Evolutionary conservation across 129 eudicot genomes (phyloP).

Genomic region (Ambrosia trifida): DNA sequence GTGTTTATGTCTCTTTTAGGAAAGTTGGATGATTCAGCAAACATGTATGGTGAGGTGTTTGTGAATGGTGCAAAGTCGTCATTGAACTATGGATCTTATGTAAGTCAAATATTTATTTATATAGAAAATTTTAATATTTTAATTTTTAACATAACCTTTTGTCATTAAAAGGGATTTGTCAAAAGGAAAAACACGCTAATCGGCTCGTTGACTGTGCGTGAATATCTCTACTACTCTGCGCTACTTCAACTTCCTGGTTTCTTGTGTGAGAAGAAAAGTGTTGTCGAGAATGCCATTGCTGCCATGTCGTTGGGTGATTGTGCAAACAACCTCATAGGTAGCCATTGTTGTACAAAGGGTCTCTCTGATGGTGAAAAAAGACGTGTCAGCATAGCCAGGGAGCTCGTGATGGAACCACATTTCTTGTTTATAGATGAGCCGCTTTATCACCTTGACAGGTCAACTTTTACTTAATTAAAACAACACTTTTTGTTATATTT

Average conservation of each 20-base stretch:
- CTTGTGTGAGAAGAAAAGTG: constrained; percentile 69
- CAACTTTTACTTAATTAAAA: neutral
- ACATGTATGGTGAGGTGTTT: constrained; percentile 79
- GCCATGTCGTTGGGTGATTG: constrained; percentile 91
- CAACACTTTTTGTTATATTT: neutral
- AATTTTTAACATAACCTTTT: constrained; percentile 7
- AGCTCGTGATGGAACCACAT: constrained; percentile 90
- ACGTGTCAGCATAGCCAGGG: constrained; percentile 92
- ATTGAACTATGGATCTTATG: constrained; percentile 87
- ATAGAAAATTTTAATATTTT: neutral
- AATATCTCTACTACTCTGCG: constrained; percentile 94
- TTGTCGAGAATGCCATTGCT: constrained; percentile 85
- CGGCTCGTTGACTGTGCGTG: constrained; percentile 76
- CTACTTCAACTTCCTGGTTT: constrained; percentile 93
- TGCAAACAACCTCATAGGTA: constrained; percentile 89
- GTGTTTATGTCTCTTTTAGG: constrained; percentile 53
- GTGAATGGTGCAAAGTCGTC: constrained; percentile 68
- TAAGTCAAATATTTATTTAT: constrained; percentile 35
- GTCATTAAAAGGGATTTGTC: constrained; percentile 50
- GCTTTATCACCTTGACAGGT: constrained; percentile 96
- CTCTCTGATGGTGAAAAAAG: constrained; percentile 92
- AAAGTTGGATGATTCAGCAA: constrained; percentile 85
- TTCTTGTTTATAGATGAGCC: constrained; percentile 90
- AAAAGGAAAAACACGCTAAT: constrained; percentile 73
- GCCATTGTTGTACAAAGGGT: constrained; percentile 85